These are phyloP conservation scores for Knoxdaviesia proteae DNA, from an alignment of 2,329 filamentous ascomycete species.

Conservation along the genomic window DNA sequence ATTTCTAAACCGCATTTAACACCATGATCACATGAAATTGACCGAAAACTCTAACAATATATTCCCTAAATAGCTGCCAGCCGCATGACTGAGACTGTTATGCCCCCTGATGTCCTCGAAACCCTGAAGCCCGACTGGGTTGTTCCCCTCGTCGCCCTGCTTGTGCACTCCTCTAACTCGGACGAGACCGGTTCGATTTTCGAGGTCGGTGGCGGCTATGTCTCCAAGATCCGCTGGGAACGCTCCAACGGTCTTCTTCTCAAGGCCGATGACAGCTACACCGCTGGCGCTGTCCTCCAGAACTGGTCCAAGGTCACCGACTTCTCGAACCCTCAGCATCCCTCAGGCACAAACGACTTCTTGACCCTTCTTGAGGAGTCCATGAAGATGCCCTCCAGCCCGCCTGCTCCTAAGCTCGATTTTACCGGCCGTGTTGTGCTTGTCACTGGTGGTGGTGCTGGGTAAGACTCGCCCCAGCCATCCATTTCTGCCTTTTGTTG, in stretches of 20 bases:
- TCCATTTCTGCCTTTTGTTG: background rate
- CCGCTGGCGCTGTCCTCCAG: conserved; percentile 66
- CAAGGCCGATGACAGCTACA: conserved; percentile 74
- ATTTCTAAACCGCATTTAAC: too few species aligned
- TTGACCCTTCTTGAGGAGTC: conserved; percentile 68
- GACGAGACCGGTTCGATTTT: conserved; percentile 75
- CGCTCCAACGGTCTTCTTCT: conserved; percentile 72
- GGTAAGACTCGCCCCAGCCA: conserved; percentile 19
- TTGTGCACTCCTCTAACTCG: conserved; percentile 71
- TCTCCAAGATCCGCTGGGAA: conserved; percentile 91
- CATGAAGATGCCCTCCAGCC: conserved; percentile 53
- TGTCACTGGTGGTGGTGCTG: conserved; percentile 72
- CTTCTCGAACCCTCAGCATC: conserved; percentile 69
- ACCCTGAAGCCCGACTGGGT: conserved; percentile 85
- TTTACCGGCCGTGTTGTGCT: conserved; percentile 74
- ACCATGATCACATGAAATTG: too few species aligned
- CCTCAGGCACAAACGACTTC: conserved; percentile 72
- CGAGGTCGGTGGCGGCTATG: conserved; percentile 79
- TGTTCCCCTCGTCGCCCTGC: conserved; percentile 72
- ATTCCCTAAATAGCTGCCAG: conserved; percentile 44
- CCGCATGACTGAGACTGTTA: conserved; percentile 86
- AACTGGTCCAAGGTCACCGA: conserved; percentile 79
- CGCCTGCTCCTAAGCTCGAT: conserved; percentile 51
- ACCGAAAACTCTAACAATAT: too few species aligned
- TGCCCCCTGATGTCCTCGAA: conserved; percentile 81